Evolutionary conservation across 441 rosid species (phyloP), one percentile per base, ranked within the genome.

Genomic region (Lepidium campestre): DNA sequence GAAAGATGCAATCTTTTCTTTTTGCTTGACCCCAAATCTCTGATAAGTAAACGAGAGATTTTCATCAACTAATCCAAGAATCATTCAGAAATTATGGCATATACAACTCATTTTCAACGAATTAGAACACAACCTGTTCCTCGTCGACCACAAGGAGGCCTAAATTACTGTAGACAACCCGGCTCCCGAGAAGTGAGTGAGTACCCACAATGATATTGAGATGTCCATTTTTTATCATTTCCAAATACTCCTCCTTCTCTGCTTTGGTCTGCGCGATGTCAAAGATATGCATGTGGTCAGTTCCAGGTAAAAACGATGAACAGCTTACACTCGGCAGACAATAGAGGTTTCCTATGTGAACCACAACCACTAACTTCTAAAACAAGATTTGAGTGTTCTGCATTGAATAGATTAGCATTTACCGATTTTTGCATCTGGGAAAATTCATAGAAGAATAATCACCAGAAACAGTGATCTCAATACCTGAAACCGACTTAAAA

Each of bases 61-160:
- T 55, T 69, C 62, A 17, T 65, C 42, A 59, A 75, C 71, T 39
- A 54, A 79, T 65, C 68, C 72, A 67, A 62, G 66, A 49, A 71
- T 25, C 71, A 42, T 14, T 39, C 41, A 48, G 65, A 56, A 46
- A 52, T 23, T 58, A 65, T 27, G 60, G 61, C 47, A 65, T 39
- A 55, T 40, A 73, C 65, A 62, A 37, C 22, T 37, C 68, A 20
- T 54, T 56, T 39, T 42, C 31, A 75, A 57, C 11, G 71, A 53
- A 70, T 54, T 46, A 40, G n/a, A 62, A 70, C 57, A 67, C 71
- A 76, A 94, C 99, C 97, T 94, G 99, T 78, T 94, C 99, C 77
- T 94, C 99, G 77, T 94, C 98, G 41, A 91, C 97, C 41, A 94
- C 98, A 77, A 94, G 92, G 77, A 94, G 97, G 72, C 99, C 99